phyloP scores from a whole-genome alignment of 176 grass and related monocot genomes.

The Thalia dealbata region DNA sequence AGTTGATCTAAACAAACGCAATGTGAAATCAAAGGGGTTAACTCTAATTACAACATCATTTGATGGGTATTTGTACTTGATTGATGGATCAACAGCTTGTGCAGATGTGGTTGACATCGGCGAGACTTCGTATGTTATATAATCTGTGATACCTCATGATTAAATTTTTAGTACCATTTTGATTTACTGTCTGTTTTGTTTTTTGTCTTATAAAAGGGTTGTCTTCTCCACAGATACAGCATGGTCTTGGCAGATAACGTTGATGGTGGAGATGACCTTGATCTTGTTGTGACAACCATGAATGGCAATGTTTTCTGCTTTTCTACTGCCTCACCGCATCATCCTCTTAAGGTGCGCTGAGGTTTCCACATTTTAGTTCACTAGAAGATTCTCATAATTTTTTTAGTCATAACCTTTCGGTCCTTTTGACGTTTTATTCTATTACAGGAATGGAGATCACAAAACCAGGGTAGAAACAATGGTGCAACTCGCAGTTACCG shows the following conservation, averaged over 20 bases:
- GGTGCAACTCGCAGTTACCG: slow-evolving; percentile 54
- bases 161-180: background rate
- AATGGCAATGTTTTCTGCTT: slow-evolving; percentile 97
- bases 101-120: slow-evolving; percentile 92
- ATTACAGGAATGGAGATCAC: slow-evolving; percentile 79
- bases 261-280: slow-evolving; percentile 93
- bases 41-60: slow-evolving; percentile 84
- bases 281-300: slow-evolving; percentile 96
- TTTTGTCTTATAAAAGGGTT: background rate
- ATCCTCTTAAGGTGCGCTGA: slow-evolving; percentile 68
- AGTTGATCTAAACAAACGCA: slow-evolving; percentile 58
- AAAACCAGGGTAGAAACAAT: slow-evolving; percentile 82
- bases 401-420: background rate
- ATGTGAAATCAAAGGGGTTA: slow-evolving; percentile 45
- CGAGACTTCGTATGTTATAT: slow-evolving; percentile 67
- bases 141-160: slow-evolving; percentile 16
- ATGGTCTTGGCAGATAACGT: slow-evolving; percentile 98
- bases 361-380: no score
- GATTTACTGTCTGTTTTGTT: background rate
- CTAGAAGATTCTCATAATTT: background rate
- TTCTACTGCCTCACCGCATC: slow-evolving; percentile 83
- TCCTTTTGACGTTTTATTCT: background rate
- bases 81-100: slow-evolving; percentile 82
- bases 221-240: slow-evolving; percentile 49
- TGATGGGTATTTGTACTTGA: slow-evolving; percentile 89